These are phyloP conservation scores for Lasiosphaeria miniovina DNA, from an alignment of 495 filamentous ascomycete species.

Conservation along the genomic window DNA sequence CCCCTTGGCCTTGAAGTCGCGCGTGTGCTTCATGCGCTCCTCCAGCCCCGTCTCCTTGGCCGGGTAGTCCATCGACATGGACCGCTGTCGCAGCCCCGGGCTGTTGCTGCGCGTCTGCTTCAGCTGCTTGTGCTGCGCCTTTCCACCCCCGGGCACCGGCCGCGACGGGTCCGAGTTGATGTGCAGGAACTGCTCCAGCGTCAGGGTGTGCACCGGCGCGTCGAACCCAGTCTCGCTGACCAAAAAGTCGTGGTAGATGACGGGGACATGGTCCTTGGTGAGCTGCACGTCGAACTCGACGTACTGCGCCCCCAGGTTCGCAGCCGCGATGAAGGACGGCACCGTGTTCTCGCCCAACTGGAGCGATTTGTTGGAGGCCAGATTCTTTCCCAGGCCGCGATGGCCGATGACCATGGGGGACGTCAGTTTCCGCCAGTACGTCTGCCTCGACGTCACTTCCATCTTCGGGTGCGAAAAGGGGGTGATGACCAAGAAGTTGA, in stretches of 20 bases:
- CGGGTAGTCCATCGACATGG: slow-evolving; percentile 42
- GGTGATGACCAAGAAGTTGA: slow-evolving; percentile 94
- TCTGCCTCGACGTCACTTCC: slow-evolving; percentile 81
- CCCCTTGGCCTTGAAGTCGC: slow-evolving; percentile 82
- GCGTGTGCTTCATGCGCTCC: slow-evolving; percentile 95
- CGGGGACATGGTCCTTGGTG: slow-evolving; percentile 96
- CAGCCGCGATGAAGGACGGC: slow-evolving; percentile 92
- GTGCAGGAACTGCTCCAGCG: slow-evolving; percentile 90
- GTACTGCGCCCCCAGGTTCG: slow-evolving; percentile 86
- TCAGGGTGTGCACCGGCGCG: slow-evolving; percentile 92
- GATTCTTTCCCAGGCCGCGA: slow-evolving; percentile 90
- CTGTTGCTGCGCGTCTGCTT: slow-evolving; percentile 33
- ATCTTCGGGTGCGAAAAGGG: slow-evolving; percentile 93
- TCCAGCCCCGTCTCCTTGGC: slow-evolving; percentile 53
- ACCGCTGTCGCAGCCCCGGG: slow-evolving; percentile 40
- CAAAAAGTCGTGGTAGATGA: slow-evolving; percentile 98
- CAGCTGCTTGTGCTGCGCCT: slow-evolving; percentile 29
- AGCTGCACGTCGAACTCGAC: slow-evolving; percentile 96
- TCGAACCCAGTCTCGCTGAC: slow-evolving; percentile 98
- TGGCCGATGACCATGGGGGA: slow-evolving; percentile 90
- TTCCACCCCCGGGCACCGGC: background rate
- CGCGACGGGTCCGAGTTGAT: slow-evolving; percentile 58
- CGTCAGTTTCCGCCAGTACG: slow-evolving; percentile 80
- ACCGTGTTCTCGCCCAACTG: slow-evolving; percentile 96
- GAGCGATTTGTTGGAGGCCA: slow-evolving; percentile 71